A percentile compares a stretch with the other conserved stretches of the same genome.
Evolutionary conservation across 805 yeast genomes (phyloP).

Genomic region (Pichia nanzhaoensis): DNA sequence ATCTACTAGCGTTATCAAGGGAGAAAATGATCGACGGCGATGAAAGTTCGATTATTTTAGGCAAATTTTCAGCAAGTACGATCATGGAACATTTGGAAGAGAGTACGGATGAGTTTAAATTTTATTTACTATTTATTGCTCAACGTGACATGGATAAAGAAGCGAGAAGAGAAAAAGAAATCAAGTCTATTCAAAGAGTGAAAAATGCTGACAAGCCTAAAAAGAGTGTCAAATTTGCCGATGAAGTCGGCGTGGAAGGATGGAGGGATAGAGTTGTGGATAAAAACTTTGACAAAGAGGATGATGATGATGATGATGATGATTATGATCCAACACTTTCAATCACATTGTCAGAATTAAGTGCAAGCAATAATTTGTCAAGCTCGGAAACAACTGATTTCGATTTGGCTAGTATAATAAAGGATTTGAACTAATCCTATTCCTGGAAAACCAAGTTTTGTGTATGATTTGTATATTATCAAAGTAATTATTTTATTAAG

Average conservation of each 20-base stretch:
- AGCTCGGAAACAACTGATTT: not conserved
- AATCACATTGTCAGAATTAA: constrained; percentile 2
- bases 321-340: constrained; percentile 8
- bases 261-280: not conserved
- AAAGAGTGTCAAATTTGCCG: not conserved
- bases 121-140: constrained; percentile 27
- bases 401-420: not conserved
- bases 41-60: constrained; percentile 17
- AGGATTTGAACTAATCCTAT: not conserved
- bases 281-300: not conserved
- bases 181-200: no score
- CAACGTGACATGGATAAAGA: constrained; percentile 17
- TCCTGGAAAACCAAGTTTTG: no score
- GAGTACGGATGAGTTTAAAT: constrained; percentile 12
- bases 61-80: constrained; percentile 17
- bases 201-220: not conserved
- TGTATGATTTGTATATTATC: not conserved
- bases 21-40: constrained; percentile 14
- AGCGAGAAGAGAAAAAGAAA: no score
- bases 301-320: constrained; percentile 4
- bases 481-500: no score
- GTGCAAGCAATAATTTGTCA: not conserved
- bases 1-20: constrained; percentile 35
- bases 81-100: constrained; percentile 12
- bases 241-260: not conserved